Evolutionary conservation across 1,139 yeast genomes (phyloP).

Genomic region (Taphrina populina): DNA sequence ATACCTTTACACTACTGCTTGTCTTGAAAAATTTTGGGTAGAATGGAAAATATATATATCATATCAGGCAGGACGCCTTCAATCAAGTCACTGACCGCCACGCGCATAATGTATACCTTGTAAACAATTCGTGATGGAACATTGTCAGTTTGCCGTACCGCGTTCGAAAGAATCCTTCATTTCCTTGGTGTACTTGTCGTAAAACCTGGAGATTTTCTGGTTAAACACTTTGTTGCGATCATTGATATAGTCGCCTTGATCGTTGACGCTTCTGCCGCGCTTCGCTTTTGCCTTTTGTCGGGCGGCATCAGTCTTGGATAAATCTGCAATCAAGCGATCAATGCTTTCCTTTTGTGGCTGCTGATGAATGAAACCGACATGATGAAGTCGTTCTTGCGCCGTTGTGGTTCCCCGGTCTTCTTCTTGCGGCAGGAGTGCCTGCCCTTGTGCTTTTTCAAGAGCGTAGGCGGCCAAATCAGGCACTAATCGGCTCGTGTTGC

Average conservation of each 20-base stretch:
- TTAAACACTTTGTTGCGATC: conserved; percentile 79
- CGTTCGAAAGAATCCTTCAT: conserved; percentile 48
- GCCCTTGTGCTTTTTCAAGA: conserved; percentile 43
- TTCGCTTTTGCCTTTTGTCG: conserved; percentile 47
- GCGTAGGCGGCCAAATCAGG: conserved; percentile 52
- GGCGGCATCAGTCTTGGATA: conserved; percentile 48
- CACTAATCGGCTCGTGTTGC: conserved; percentile 49
- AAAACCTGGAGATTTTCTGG: conserved; percentile 62
- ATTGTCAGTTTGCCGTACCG: conserved; percentile 48
- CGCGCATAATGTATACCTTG: too few species aligned
- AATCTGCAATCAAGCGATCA: conserved; percentile 48
- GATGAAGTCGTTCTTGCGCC: conserved; percentile 35
- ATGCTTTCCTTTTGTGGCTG: conserved; percentile 49
- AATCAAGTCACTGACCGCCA: too few species aligned
- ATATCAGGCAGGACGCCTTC: too few species aligned
- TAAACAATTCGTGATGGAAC: too few species aligned
- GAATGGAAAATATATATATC: too few species aligned
- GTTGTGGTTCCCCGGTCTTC: conserved; percentile 33
- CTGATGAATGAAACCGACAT: conserved; percentile 41
- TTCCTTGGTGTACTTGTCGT: conserved; percentile 52
- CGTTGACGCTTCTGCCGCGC: conserved; percentile 45
- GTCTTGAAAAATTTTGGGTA: too few species aligned
- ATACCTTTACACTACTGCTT: too few species aligned
- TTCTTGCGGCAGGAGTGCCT: conserved; percentile 36
- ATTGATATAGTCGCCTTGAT: conserved; percentile 53